These are phyloP conservation scores for Astrephomene gubernaculifera DNA, from an alignment of 139 green algal species.

Conservation along the genomic window DNA sequence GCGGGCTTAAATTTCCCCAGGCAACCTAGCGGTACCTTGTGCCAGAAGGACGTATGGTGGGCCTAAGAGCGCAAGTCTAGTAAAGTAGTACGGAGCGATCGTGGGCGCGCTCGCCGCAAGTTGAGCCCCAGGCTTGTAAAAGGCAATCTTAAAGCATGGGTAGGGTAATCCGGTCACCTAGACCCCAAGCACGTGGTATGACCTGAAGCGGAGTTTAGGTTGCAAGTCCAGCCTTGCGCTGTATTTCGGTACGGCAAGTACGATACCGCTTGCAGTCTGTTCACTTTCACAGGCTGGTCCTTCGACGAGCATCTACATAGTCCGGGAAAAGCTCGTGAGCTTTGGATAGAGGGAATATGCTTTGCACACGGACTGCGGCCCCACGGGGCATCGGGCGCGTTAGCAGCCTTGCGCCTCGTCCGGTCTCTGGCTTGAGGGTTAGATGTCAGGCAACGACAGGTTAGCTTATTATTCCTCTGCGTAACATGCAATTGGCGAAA, in stretches of 20 bases:
- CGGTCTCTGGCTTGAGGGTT: not conserved
- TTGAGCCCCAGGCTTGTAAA: not conserved
- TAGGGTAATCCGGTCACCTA: too few species aligned
- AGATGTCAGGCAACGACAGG: slow-evolving; percentile 3
- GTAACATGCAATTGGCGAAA: too few species aligned
- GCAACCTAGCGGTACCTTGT: not conserved
- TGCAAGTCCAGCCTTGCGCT: too few species aligned
- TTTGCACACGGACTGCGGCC: not conserved
- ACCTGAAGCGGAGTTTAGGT: too few species aligned
- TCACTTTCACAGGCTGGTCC: too few species aligned
- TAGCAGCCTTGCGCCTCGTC: not conserved
- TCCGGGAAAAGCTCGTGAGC: too few species aligned
- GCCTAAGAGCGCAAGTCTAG: not conserved
- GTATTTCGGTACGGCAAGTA: too few species aligned
- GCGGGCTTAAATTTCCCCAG: not conserved
- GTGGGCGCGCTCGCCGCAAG: not conserved
- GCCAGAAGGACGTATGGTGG: not conserved
- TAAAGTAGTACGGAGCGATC: slow-evolving; percentile 9
- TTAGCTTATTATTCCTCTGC: too few species aligned
- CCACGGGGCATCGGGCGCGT: slow-evolving; percentile 16
- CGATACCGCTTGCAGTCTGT: too few species aligned
- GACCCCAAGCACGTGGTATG: too few species aligned
- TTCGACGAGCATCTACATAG: too few species aligned
- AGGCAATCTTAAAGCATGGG: not conserved
- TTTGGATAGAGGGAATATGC: too few species aligned